Evolutionary conservation across 2,329 filamentous ascomycete species (phyloP).

Genomic region (Penicillium sp.): DNA sequence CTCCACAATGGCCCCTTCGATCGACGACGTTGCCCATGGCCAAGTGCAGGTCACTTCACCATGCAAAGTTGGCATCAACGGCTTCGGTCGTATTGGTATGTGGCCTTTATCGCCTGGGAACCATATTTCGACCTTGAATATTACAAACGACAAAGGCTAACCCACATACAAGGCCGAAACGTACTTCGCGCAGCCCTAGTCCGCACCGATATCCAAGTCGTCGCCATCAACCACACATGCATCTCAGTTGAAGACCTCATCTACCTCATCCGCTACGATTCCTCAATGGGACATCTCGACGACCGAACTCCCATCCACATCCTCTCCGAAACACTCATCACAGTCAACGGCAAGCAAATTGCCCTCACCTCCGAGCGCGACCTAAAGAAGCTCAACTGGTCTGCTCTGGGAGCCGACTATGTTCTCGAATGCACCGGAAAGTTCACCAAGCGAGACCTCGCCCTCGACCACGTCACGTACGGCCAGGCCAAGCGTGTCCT

Average conservation of each 20-base stretch:
- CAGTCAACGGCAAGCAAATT: conserved; percentile 23
- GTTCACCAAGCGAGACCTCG: conserved; percentile 84
- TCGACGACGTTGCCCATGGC: conserved; percentile 23
- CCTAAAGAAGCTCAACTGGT: conserved; percentile 31
- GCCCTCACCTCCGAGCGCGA: conserved; percentile 31
- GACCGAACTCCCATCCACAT: conserved; percentile 93
- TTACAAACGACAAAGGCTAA: background rate
- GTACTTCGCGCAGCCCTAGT: conserved; percentile 37
- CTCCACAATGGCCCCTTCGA: conserved; percentile 23
- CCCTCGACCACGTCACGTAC: conserved; percentile 73
- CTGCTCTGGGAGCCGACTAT: conserved; percentile 28
- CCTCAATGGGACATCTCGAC: conserved; percentile 80
- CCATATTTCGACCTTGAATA: no score
- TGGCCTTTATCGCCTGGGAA: background rate
- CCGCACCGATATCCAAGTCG: conserved; percentile 27
- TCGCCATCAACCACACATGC: conserved; percentile 35
- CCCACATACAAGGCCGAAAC: conserved; percentile 62
- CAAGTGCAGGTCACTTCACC: conserved; percentile 10
- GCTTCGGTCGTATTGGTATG: conserved; percentile 83
- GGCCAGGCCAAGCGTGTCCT: conserved; percentile 89
- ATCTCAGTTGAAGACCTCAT: conserved; percentile 30
- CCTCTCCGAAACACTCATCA: conserved; percentile 79
- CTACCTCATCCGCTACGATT: conserved; percentile 32
- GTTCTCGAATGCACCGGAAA: conserved; percentile 33
- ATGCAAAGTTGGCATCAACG: conserved; percentile 85